Percentiles rank a stretch among this genome's conserved stretches.
phyloP scores from a whole-genome alignment of 352 stramenopile genomes.

The Phytophthora tentaculata region DNA sequence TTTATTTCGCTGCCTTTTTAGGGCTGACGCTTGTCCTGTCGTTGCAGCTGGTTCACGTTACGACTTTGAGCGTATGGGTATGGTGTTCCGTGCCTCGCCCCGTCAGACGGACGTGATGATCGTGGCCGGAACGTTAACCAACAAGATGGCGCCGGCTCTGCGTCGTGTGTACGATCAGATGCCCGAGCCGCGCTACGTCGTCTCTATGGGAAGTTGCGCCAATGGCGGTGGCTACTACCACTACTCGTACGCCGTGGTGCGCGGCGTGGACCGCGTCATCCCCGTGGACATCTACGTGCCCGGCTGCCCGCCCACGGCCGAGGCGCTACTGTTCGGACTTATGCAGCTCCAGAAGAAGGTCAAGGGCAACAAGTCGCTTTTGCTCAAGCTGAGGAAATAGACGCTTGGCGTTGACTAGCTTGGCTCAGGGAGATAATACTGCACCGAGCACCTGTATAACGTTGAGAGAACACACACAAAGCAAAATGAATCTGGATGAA shows the following conservation, averaged over 20 bases:
- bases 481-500: background rate
- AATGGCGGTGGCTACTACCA: conserved; percentile 93
- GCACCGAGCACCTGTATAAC: background rate
- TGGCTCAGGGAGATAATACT: background rate
- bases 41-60: conserved; percentile 82
- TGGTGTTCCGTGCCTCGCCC: conserved; percentile 95
- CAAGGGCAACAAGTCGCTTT: conserved; percentile 94
- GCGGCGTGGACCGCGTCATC: conserved; percentile 96
- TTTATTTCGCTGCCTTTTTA: background rate
- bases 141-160: conserved; percentile 99
- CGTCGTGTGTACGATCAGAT: conserved; percentile 98
- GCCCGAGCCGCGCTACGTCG: conserved; percentile 97
- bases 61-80: conserved; percentile 98
- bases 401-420: background rate
- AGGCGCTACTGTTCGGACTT: conserved; percentile 97
- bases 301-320: conserved; percentile 96
- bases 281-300: conserved; percentile 99
- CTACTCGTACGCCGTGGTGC: conserved; percentile 97
- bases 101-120: conserved; percentile 99
- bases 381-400: conserved; percentile 94
- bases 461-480: background rate
- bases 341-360: conserved; percentile 99
- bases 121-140: conserved; percentile 98
- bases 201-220: conserved; percentile 98
- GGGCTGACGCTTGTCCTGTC: background rate